Evolutionary conservation across 805 yeast genomes (phyloP).

Genomic region (Saccharomycodes ludwigii): DNA sequence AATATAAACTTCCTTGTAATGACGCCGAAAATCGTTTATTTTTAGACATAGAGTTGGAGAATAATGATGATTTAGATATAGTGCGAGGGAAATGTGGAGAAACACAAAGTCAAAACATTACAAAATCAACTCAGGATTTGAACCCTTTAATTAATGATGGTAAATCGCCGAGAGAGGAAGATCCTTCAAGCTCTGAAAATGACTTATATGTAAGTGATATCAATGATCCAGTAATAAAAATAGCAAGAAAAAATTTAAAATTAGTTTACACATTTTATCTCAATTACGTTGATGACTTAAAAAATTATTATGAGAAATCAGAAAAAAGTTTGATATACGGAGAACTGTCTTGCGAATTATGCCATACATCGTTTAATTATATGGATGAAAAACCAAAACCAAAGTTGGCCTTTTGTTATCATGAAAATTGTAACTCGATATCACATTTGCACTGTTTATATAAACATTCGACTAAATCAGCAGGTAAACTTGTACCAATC

Average conservation of each 20-base stretch:
- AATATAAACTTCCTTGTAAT: constrained; percentile 8
- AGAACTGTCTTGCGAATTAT: constrained; percentile 21
- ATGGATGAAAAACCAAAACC: constrained; percentile 24
- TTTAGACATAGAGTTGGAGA: no score
- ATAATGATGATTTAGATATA: no score
- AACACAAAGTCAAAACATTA: no score
- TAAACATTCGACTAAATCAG: constrained; percentile 8
- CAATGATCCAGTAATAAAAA: constrained; percentile 2
- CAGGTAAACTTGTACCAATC: constrained; percentile 17
- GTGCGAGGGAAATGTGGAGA: no score
- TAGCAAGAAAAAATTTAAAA: constrained; percentile 15
- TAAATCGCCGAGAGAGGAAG: background rate
- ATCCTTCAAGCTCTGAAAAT: background rate
- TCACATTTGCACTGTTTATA: constrained; percentile 31
- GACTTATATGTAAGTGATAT: background rate
- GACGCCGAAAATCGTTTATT: background rate
- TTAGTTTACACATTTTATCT: constrained; percentile 19
- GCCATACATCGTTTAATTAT: constrained; percentile 24
- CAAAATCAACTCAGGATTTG: no score
- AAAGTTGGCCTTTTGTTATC: constrained; percentile 24
- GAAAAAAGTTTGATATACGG: constrained; percentile 15
- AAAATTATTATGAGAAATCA: constrained; percentile 7
- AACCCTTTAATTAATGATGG: background rate
- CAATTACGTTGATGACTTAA: constrained; percentile 8
- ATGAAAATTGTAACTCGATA: constrained; percentile 20